Base-by-base conservation (phyloP, 1,284 basidiomycete species). In the Moesziomyces sp. region DNA sequence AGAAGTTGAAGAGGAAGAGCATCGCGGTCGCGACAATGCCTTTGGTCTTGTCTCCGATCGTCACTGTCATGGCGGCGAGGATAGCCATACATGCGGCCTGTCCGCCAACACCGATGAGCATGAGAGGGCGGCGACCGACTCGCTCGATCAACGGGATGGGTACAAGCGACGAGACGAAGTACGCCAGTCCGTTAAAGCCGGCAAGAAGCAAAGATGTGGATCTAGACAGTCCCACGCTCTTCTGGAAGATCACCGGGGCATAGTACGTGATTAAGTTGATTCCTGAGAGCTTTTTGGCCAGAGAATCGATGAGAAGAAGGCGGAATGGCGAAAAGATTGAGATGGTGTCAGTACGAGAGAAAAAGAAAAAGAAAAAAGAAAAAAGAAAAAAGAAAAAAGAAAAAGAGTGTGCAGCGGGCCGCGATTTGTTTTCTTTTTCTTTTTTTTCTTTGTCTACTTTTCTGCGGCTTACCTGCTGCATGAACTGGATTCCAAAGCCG, bases 201-300 rank as follows among this genome's bases (percentile, higher is more conserved):
- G 90, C 89, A 47, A 91, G 86, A 58, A 91, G 87, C 55, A 90
- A 88, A 5, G 89, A 89, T 42, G 88, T 88, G 24, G 87, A 86
- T 73, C 89, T 88, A 44, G 88, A 87, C 42, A 89, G 87, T 80
- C 56, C 45, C 46, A 74, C 66, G 40, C 52, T 70, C 49, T 75
- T 70, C 35, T 38, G 35, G 58, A 78, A 81, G 52, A 82, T 62
- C 2, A 78, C 66, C 26, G 64, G 76, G 16, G 67, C 78, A 52
- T 76, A 89, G 84, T 90, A 90, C 6, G 89, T 90, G 77, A 91
- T 90, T n/a, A 91, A 62, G 70, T 91, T 91, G 74, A 88, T 88
- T 33, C 87, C 88, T 21, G 88, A 88, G 24, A 24, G 24, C 24
- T 24, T 24, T 24, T 24, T 3, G 28, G 28, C 28, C 1, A 30